A percentile compares a stretch with the other conserved stretches of the same genome.
These are phyloP conservation scores for Diplogelasinospora grovesii DNA, from an alignment of 495 filamentous ascomycete species.

Conservation along the genomic window DNA sequence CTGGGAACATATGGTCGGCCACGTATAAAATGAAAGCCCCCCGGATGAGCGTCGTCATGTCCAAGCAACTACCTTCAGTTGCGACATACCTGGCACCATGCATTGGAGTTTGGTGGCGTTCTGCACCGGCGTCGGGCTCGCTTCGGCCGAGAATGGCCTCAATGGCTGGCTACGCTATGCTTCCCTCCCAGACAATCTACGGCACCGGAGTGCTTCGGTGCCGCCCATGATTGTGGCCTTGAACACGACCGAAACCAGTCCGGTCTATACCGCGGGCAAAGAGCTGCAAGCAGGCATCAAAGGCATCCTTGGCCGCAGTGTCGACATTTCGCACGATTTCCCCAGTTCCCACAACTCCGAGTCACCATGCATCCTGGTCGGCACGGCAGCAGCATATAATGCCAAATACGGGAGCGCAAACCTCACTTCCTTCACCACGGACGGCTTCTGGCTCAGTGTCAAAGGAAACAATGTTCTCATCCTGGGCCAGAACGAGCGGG, in stretches of 20 bases:
- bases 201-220: slow-evolving; percentile 17
- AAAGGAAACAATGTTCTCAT: slow-evolving; percentile 45
- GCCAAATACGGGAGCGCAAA: slow-evolving; percentile 12
- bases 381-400: slow-evolving; percentile 49
- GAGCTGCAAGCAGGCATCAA: slow-evolving; percentile 55
- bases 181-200: slow-evolving; percentile 35
- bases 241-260: slow-evolving; percentile 44
- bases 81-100: too few relatives aligned
- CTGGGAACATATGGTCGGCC: too few relatives aligned
- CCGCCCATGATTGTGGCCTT: slow-evolving; percentile 49
- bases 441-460: slow-evolving; percentile 57
- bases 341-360: slow-evolving; percentile 3
- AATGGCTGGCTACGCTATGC: slow-evolving; percentile 63
- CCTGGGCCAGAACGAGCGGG: slow-evolving; percentile 60
- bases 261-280: slow-evolving; percentile 51
- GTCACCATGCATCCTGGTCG: slow-evolving; percentile 48
- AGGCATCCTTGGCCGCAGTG: slow-evolving; percentile 43
- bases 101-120: slow-evolving; percentile 3
- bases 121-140: slow-evolving; percentile 25
- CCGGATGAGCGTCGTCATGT: too few relatives aligned
- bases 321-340: slow-evolving; percentile 22
- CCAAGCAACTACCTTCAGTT: too few relatives aligned
- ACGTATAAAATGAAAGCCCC: too few relatives aligned
- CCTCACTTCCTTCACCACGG: slow-evolving; percentile 44
- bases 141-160: slow-evolving; percentile 56